These are phyloP conservation scores for Dryadomyces sulphureus DNA, from an alignment of 2,329 filamentous ascomycete genomes.

Conservation along the genomic window DNA sequence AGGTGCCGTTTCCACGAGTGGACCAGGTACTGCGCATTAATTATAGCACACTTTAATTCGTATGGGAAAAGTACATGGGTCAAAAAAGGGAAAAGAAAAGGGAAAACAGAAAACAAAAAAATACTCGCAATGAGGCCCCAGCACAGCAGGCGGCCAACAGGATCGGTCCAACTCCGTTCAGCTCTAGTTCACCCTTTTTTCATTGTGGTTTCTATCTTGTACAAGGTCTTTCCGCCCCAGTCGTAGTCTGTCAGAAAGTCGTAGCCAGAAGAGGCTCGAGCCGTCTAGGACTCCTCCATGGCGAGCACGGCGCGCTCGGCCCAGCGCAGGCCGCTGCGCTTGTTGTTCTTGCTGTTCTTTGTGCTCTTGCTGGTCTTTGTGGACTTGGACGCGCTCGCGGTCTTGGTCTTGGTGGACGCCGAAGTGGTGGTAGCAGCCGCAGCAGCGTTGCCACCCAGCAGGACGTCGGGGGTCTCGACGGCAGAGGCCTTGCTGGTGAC, in stretches of 20 bases:
- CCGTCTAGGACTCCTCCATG: background rate
- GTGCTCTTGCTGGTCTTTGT: background rate
- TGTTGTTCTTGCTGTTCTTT: slow-evolving; percentile 1
- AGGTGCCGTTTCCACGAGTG: too few species aligned
- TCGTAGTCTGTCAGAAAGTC: too few species aligned
- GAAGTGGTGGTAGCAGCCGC: background rate
- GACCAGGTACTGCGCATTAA: too few species aligned
- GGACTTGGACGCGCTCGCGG: background rate
- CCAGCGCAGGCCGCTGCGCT: slow-evolving; percentile 2
- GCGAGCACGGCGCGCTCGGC: background rate
- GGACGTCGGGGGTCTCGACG: slow-evolving; percentile 1
- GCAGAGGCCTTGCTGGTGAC: slow-evolving; percentile 1
- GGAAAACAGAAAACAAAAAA: background rate
- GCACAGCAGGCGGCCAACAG: background rate
- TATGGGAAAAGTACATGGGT: background rate
- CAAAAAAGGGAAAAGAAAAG: background rate
- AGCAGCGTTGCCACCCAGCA: background rate
- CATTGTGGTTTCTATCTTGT: background rate
- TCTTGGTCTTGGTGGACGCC: background rate
- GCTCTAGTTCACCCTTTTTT: background rate
- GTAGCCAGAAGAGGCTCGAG: too few species aligned
- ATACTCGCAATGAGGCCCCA: background rate
- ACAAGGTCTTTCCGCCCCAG: background rate
- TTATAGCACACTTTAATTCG: too few species aligned
- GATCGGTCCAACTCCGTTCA: background rate